Evolutionary conservation across 2,329 filamentous ascomycete species (phyloP).

Genomic region (Colletotrichum spaethianum): DNA sequence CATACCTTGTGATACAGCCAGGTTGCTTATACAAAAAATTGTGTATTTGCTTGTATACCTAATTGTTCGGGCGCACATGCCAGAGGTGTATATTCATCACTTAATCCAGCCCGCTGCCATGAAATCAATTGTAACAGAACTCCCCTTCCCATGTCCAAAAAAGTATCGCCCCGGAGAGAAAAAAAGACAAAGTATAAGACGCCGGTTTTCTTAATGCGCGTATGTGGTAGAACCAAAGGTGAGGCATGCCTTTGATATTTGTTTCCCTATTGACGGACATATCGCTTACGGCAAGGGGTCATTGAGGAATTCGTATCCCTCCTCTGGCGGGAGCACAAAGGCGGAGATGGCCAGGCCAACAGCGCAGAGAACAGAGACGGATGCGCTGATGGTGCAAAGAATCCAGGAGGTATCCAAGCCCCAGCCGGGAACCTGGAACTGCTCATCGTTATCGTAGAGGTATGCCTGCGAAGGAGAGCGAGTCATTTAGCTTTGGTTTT

Average conservation of each 20-base stretch:
- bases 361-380: slow-evolving; percentile 66
- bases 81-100: slow-evolving; percentile 3
- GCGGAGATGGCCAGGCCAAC: slow-evolving; percentile 76
- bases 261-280: too few relatives aligned
- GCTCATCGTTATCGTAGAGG: slow-evolving; percentile 85
- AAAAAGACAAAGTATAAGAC: slow-evolving; percentile 3
- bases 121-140: neutral
- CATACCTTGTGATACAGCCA: neutral
- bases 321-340: slow-evolving; percentile 81
- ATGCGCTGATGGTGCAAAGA: slow-evolving; percentile 72
- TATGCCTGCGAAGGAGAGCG: slow-evolving; percentile 73
- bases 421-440: slow-evolving; percentile 87
- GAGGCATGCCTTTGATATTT: neutral
- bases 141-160: neutral
- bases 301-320: slow-evolving; percentile 82
- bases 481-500: slow-evolving; percentile 22
- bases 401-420: slow-evolving; percentile 84
- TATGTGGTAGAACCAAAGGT: neutral
- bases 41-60: slow-evolving; percentile 9
- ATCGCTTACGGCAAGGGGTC: slow-evolving; percentile 53
- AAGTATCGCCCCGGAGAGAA: neutral
- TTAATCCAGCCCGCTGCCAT: neutral
- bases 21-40: neutral
- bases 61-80: slow-evolving; percentile 12
- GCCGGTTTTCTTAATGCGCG: slow-evolving; percentile 23